Evolutionary conservation across 306 rosid genomes (phyloP).

Genomic region (Sphenostylis stenocarpa): DNA sequence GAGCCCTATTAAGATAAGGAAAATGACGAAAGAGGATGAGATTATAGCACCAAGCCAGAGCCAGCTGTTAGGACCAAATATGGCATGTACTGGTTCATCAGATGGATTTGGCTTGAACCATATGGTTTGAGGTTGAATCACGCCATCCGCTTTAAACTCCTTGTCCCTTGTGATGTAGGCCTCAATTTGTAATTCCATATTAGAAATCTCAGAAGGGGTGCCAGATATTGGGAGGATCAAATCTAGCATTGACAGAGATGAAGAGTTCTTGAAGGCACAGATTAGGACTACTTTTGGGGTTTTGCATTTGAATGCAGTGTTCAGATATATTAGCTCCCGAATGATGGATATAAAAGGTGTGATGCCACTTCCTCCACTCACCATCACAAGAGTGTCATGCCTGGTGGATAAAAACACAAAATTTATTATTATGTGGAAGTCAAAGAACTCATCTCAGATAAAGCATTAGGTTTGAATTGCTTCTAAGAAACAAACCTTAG

Average conservation of each 20-base stretch:
- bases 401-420: constrained; percentile 27
- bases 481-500: constrained; percentile 43
- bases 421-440: neutral
- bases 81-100: constrained; percentile 54
- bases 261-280: constrained; percentile 53
- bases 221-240: constrained; percentile 58
- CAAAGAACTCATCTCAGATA: neutral
- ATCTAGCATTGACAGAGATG: constrained; percentile 62
- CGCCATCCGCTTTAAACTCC: constrained; percentile 22
- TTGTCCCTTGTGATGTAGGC: constrained; percentile 68
- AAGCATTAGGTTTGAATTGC: neutral
- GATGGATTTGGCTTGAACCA: constrained; percentile 55
- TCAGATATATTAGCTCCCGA: constrained; percentile 50
- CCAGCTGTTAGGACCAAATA: constrained; percentile 67
- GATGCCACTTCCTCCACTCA: constrained; percentile 85
- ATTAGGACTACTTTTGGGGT: constrained; percentile 60
- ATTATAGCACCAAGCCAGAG: constrained; percentile 73
- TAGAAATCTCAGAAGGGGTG: constrained; percentile 41
- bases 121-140: constrained; percentile 26
- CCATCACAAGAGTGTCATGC: constrained; percentile 67
- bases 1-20: constrained; percentile 54
- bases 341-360: constrained; percentile 82
- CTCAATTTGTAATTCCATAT: constrained; percentile 56
- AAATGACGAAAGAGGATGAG: constrained; percentile 58
- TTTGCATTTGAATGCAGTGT: constrained; percentile 34